Evolutionary conservation across 225 moss, liverwort and hornwort species (phyloP), one percentile per base, ranked within the genome.

Genomic region (Sphagnum tenellum): DNA sequence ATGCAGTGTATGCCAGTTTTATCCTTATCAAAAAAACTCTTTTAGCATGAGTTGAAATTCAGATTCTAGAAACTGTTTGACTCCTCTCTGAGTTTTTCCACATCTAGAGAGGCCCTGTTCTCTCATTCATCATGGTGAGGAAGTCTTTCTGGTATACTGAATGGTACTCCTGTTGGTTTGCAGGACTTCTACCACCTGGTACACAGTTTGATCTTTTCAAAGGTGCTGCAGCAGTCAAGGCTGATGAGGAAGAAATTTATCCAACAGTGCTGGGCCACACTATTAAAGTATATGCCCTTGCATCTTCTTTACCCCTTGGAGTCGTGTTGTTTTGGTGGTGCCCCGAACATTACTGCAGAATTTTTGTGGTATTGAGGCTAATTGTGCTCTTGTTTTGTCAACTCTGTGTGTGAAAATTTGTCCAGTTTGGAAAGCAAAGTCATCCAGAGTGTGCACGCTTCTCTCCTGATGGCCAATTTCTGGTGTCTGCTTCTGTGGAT

Each of bases 131-230:
- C 29, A 29, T 29, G 29, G 29, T 29, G 29, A 29, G 29, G 29
- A 29, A 1, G 29, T 29, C 29, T 29, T 1, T 29, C 29, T 29
- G 29, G 29, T 0, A 51, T 61, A 3, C 50, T 49, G 14, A 9
- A n/a, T 49, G 48, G 65, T 45, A 49, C 9, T 49, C 9, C 62
- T 47, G 66, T 55, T 72, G 55, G 29, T 50, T 50, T 70, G 69
- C 83, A 96, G 96, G 96, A 46, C 77, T 98, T 65, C 72, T 98
- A 81, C 96, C 96, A 65, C 96, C 96, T 3, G 96, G 93, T 55
- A 87, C 93, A 44, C 96, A 98, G 58, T 98, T 98, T 66, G 96
- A 98, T 78, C 84, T 98, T 59, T 98, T 98, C 72, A 93, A 89
- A 77, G 96, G 96, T 65, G 93, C 96, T 66, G 96, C 96, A 56